Base-by-base conservation (phyloP, 2,329 filamentous ascomycete species). In the Fusarium chuoi region DNA sequence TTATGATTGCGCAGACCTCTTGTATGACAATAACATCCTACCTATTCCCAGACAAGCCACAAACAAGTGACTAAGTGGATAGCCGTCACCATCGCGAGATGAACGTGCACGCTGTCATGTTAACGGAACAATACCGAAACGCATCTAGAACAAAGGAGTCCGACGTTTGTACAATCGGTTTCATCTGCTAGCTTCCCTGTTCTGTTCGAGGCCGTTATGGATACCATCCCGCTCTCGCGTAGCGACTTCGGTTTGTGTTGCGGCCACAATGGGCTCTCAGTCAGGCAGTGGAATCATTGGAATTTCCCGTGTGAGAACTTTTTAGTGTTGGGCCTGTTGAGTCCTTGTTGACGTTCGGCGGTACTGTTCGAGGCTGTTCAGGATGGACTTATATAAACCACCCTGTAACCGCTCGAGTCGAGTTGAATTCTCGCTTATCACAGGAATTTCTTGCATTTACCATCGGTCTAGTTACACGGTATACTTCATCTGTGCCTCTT, bases 401-500 rank as follows among this genome's bases (percentile, higher is more conserved):
- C 17, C 26, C n/a, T 20, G 18, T 7, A 45, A 17, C 42, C 24
- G 42, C 42, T 26, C 26, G 17, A 45, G 6, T 45, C 20, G 24
- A 20, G 42, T 5, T 26, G 28, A 28, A 28, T 28, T 28, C 28
- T 28, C 28, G 28, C 24, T 45, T 45, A 5, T n/a, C n/a, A 10
- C 18, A 28, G 12, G 8, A 28, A 28, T 1, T 5, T 28, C 24
- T 22, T 46, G 8, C 6, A 4, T 28, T 28, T 18, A 0, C 8
- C 5, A 10, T 13, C 42, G 18, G 17, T 1, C 26, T 11, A 45
- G 7, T 45, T 26, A 18, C 7, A 10, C 24, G 14, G 12, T 28
- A 15, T 22, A 28, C 13, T 8, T 9, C 10, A 20, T 28, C 44
- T 22, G 24, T 28, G 6, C 15, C 30, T 14, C 30, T 14, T 12